Evolutionary conservation across 23 red algal genomes (phyloP), one percentile per base, ranked within the genome.

Genomic region (Gracilaria caudata): DNA sequence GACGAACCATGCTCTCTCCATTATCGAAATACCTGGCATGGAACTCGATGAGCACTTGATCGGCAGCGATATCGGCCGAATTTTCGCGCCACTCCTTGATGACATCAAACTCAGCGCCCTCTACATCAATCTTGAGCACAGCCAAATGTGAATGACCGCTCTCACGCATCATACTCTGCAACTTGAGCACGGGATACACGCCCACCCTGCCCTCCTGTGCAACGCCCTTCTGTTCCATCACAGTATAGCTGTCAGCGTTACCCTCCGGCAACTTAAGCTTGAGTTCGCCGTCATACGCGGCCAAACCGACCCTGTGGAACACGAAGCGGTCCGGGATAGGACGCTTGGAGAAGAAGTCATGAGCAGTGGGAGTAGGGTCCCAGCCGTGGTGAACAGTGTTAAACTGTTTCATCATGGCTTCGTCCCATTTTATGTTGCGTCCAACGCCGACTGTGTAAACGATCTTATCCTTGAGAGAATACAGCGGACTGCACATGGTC

Each of bases 41-140:
- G 40, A 86, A 86, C 82, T 93, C 90, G 56, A 93, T 79, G 41
- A 93, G 75, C 70, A 93, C 36, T 54, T 93, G 90, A n/a, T 93
- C 80, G 13, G 90, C 81, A 16, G 81, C 29, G 36, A 79, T 33
- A n/a, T 56, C 38, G 37, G 68, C 73, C 9, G 17, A 56, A 2
- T 53, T 9, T 23, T 51, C 24, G 0, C 21, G 46, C 90, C 90
- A 93, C 13, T 33, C 23, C 23, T 55, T 39, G 33, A 93, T 38
- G 38, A 93, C 90, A 17, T 78, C 90, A 46, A 85, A 85, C 90
- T 93, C 90, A 17, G 68, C 90, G 40, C 90, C 90, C 38, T 93
- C 90, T 4, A 93, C 75, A 41, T 93, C 90, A 40, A 93, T 79
- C 81, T 93, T 93, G 17, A 93, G 59, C 23, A 93, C 38, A 36